These are phyloP conservation scores for Sapria himalayana DNA, from an alignment of 345 rosid genomes.

Conservation along the genomic window DNA sequence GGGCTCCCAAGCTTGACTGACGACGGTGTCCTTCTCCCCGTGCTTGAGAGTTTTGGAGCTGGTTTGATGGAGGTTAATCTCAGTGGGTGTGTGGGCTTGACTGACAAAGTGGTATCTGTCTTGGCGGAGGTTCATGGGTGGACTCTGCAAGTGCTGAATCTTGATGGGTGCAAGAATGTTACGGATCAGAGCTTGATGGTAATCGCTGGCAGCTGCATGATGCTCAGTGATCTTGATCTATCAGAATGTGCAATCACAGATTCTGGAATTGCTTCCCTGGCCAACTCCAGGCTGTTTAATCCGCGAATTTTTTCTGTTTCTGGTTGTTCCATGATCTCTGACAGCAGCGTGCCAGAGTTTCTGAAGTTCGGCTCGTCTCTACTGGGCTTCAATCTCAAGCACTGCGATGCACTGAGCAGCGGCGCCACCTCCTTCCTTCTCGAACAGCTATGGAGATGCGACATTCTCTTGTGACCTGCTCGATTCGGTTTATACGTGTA, in stretches of 20 bases:
- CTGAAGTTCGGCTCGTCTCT: slow-evolving; percentile 39
- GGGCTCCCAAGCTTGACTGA: slow-evolving; percentile 41
- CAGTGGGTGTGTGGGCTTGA: slow-evolving; percentile 50
- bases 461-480: slow-evolving; percentile 44
- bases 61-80: slow-evolving; percentile 68
- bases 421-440: slow-evolving; percentile 32
- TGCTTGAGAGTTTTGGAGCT: slow-evolving; percentile 29
- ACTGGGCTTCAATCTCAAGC: slow-evolving; percentile 59
- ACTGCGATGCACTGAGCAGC: slow-evolving; percentile 47
- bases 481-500: no score
- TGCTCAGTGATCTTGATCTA: slow-evolving; percentile 61
- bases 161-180: slow-evolving; percentile 53
- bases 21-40: slow-evolving; percentile 36
- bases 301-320: slow-evolving; percentile 59
- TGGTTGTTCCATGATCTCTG: slow-evolving; percentile 48
- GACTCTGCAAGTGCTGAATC: slow-evolving; percentile 54
- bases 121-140: slow-evolving; percentile 40
- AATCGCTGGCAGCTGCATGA: slow-evolving; percentile 44
- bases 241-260: slow-evolving; percentile 52
- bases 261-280: slow-evolving; percentile 35
- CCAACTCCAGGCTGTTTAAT: slow-evolving; percentile 29
- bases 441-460: slow-evolving; percentile 61
- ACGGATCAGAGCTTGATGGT: slow-evolving; percentile 41
- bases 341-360: slow-evolving; percentile 36
- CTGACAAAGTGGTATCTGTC: slow-evolving; percentile 33